Evolutionary conservation across 2,329 filamentous ascomycete species (phyloP).

Genomic region (Sporothrix brunneoviolacea): DNA sequence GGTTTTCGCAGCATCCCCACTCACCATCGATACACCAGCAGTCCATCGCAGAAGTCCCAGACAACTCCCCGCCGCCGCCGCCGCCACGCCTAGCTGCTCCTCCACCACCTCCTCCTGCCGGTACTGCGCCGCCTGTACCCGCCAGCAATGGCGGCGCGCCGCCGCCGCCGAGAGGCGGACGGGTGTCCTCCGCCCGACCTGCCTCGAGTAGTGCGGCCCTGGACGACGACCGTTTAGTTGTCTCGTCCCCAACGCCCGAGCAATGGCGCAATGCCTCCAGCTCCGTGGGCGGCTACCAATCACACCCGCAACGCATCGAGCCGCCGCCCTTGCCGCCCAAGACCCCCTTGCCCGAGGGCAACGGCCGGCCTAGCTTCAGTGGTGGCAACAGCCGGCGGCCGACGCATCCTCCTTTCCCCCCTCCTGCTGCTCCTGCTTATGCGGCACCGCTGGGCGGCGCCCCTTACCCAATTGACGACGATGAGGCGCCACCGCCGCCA

Average conservation of each 20-base stretch:
- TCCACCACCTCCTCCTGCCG: slow-evolving; percentile 1
- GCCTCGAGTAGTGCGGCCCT: slow-evolving; percentile 18
- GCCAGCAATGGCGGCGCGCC: slow-evolving; percentile 17
- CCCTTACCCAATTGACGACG: slow-evolving; percentile 75
- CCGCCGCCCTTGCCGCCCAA: slow-evolving; percentile 73
- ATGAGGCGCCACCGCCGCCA: slow-evolving; percentile 73
- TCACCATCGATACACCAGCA: slow-evolving; percentile 25
- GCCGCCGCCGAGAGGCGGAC: slow-evolving; percentile 2
- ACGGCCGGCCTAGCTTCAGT: slow-evolving; percentile 22
- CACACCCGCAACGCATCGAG: slow-evolving; percentile 40
- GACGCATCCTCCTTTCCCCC: too few relatives aligned
- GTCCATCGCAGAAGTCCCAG: slow-evolving; percentile 21
- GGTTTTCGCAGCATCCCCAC: slow-evolving; percentile 24
- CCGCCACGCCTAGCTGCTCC: slow-evolving; percentile 22
- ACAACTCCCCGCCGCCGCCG: slow-evolving; percentile 25
- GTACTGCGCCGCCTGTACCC: not conserved
- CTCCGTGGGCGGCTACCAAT: slow-evolving; percentile 14
- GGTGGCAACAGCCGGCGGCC: slow-evolving; percentile 21
- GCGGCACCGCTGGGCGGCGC: slow-evolving; percentile 36
- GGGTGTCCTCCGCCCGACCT: not conserved
- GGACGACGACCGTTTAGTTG: slow-evolving; percentile 47
- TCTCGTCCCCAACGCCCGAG: slow-evolving; percentile 50
- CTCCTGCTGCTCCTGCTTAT: too few relatives aligned
- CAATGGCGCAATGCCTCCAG: slow-evolving; percentile 50
- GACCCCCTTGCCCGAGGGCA: slow-evolving; percentile 58